phyloP scores from a whole-genome alignment of 345 rosid species.

The Iberis pinnata region DNA sequence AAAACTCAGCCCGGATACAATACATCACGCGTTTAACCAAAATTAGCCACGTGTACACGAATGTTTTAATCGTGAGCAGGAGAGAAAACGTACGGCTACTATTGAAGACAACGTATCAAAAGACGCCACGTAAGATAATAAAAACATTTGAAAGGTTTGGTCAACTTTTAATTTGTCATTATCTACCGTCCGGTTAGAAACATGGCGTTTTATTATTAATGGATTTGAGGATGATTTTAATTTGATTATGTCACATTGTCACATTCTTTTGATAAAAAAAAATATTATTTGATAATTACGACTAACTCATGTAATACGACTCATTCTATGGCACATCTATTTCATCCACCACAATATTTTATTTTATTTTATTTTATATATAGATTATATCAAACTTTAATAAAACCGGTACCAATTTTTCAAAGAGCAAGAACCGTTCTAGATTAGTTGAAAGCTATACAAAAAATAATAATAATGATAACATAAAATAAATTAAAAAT shows the following conservation, averaged over 20 bases:
- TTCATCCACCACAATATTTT: background rate
- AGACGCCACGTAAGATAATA: conserved; percentile 4
- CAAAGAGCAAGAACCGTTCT: too few species aligned
- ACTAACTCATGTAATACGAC: conserved; percentile 4
- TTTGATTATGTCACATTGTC: conserved; percentile 1
- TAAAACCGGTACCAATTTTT: background rate
- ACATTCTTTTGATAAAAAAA: background rate
- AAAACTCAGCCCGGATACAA: too few species aligned
- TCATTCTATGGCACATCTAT: background rate
- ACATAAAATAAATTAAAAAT: too few species aligned
- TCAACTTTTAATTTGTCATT: conserved; percentile 25
- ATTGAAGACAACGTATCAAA: background rate
- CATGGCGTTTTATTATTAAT: conserved; percentile 17
- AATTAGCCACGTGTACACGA: background rate
- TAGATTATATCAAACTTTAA: background rate
- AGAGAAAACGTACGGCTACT: conserved; percentile 20
- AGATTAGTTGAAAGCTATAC: too few species aligned
- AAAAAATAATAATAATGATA: too few species aligned
- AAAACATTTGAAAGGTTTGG: conserved; percentile 6
- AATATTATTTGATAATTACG: background rate
- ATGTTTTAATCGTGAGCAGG: background rate
- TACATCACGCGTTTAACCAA: background rate
- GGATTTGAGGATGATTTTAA: conserved; percentile 1
- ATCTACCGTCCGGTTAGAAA: conserved; percentile 19
- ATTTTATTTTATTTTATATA: background rate